These are phyloP conservation scores for Colletotrichum sp. DNA, from an alignment of 2,329 filamentous ascomycete species.

Conservation along the genomic window DNA sequence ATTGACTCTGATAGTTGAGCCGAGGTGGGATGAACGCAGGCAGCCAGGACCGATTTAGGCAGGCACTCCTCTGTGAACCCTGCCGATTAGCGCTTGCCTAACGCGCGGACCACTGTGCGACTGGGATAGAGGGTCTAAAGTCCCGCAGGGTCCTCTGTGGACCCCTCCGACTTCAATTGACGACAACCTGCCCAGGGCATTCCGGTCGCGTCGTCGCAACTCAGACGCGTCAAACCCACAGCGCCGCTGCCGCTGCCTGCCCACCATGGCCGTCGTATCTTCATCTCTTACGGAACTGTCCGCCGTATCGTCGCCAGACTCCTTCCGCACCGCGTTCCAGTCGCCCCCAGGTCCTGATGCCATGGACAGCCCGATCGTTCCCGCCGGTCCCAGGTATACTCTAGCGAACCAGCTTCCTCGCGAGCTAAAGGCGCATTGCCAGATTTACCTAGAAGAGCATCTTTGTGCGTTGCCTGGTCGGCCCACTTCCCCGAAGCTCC, in stretches of 20 bases:
- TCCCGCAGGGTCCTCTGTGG: neutral
- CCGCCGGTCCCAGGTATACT: neutral
- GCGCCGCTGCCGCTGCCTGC: neutral
- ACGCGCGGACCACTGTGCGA: neutral
- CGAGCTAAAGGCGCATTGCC: constrained; percentile 69
- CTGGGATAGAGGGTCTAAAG: neutral
- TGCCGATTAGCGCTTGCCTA: neutral
- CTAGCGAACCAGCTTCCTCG: constrained; percentile 60
- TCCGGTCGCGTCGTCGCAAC: constrained; percentile 6
- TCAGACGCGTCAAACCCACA: constrained; percentile 13
- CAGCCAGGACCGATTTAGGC: neutral
- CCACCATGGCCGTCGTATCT: neutral
- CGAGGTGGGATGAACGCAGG: neutral
- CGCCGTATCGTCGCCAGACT: constrained; percentile 3
- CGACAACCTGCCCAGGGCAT: neutral
- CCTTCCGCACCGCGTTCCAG: constrained; percentile 12
- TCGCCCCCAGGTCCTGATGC: neutral
- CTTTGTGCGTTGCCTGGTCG: constrained; percentile 57
- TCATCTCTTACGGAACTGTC: neutral
- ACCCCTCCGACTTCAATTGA: constrained; percentile 11
- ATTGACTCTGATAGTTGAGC: neutral
- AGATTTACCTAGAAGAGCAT: constrained; percentile 77
- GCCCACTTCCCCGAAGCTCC: neutral
- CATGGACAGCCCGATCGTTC: neutral
- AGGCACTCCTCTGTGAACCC: neutral